These are phyloP conservation scores for Curvularia eragrostidis DNA, from an alignment of 2,329 filamentous ascomycete genomes.

Conservation along the genomic window DNA sequence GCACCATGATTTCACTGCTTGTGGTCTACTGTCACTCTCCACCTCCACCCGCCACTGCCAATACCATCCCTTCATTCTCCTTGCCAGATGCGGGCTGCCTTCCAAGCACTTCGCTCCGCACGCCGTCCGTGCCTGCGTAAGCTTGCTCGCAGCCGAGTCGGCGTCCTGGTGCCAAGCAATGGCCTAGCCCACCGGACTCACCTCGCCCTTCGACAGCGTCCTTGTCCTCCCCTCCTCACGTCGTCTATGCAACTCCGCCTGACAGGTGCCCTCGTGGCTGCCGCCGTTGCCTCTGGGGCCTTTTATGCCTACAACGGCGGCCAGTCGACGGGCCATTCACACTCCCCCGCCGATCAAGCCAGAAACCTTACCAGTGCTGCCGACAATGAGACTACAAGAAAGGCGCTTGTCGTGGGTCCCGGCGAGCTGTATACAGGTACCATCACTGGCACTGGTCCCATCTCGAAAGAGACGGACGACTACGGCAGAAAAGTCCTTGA, in stretches of 20 bases:
- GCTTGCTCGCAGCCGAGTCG: conserved; percentile 59
- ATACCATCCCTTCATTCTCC: conserved; percentile 18
- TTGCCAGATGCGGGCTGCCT: conserved; percentile 71
- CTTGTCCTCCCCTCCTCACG: conserved; percentile 58
- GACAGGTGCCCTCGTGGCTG: conserved; percentile 70
- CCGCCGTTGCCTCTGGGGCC: conserved; percentile 73
- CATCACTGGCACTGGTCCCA: conserved; percentile 81
- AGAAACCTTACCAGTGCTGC: conserved; percentile 44
- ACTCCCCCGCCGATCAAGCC: conserved; percentile 36
- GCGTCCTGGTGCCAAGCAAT: conserved; percentile 50
- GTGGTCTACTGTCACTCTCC: conserved; percentile 13
- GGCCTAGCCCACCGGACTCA: conserved; percentile 57
- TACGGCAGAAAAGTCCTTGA: conserved; percentile 86
- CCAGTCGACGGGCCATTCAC: conserved; percentile 30
- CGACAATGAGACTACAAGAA: conserved; percentile 60
- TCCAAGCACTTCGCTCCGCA: conserved; percentile 72
- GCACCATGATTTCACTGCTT: conserved; percentile 18
- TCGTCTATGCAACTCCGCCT: conserved; percentile 80
- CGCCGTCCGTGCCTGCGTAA: conserved; percentile 69
- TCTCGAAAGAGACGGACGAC: conserved; percentile 87
- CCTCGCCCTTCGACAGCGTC: conserved; percentile 48
- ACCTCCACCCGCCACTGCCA: conserved; percentile 14
- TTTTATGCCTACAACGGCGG: conserved; percentile 72
- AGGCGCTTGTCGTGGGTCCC: conserved; percentile 84
- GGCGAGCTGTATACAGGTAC: conserved; percentile 89